Conservation (phyloP, 306 rosid genomes). For the Cucurbita argyrosperma region DNA sequence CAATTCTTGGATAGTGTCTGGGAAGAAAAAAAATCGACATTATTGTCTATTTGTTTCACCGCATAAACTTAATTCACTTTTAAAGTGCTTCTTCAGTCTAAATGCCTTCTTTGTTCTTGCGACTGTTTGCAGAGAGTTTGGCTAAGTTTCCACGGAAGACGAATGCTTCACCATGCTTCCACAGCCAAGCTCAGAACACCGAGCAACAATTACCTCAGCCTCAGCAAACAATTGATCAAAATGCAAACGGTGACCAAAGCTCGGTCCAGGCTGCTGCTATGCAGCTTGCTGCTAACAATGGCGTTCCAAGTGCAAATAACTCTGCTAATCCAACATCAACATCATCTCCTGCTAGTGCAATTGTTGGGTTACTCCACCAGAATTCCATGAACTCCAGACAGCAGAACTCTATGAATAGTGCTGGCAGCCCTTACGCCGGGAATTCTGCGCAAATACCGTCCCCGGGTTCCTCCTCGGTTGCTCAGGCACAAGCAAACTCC, state of each 20-base stretch:
- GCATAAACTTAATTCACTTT: no score
- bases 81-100: background rate
- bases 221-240: constrained; percentile 36
- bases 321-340: constrained; percentile 46
- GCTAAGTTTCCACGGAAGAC: constrained; percentile 86
- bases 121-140: constrained; percentile 53
- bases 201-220: constrained; percentile 59
- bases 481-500: constrained; percentile 58
- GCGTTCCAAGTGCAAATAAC: constrained; percentile 57
- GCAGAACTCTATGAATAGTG: constrained; percentile 19
- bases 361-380: constrained; percentile 88
- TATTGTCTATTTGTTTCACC: background rate
- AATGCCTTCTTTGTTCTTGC: background rate
- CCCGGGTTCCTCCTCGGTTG: constrained; percentile 64
- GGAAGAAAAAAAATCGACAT: background rate
- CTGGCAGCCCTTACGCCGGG: constrained; percentile 64
- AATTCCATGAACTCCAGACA: constrained; percentile 87
- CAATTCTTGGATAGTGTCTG: background rate
- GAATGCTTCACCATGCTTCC: constrained; percentile 46
- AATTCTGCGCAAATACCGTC: constrained; percentile 76
- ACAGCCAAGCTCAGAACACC: constrained; percentile 44
- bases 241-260: constrained; percentile 41
- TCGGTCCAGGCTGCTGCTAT: constrained; percentile 40
- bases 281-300: constrained; percentile 32
- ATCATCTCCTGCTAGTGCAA: constrained; percentile 68